Evolutionary conservation across 2,329 filamentous ascomycete genomes (phyloP).

Genomic region (Penicillium sp.): DNA sequence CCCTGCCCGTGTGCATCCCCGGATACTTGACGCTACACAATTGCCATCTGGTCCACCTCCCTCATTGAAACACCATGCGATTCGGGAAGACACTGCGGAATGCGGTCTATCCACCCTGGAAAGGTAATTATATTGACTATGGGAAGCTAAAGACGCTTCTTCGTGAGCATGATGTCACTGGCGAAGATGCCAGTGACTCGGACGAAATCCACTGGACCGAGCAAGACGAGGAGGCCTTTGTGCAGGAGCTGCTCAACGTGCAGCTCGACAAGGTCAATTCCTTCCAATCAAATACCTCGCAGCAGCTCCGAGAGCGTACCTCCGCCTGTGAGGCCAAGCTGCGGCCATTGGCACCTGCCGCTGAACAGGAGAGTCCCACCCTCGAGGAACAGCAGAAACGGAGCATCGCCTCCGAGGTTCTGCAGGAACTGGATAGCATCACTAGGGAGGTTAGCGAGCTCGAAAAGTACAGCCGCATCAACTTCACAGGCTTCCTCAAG

Average conservation of each 20-base stretch:
- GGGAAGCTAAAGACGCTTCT: slow-evolving; percentile 85
- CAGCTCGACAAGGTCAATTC: slow-evolving; percentile 92
- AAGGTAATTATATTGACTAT: slow-evolving; percentile 93
- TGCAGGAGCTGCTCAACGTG: slow-evolving; percentile 89
- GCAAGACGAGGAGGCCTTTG: slow-evolving; percentile 88
- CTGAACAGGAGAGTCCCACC: slow-evolving; percentile 34
- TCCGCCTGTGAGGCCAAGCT: slow-evolving; percentile 65
- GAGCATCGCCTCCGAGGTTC: slow-evolving; percentile 64
- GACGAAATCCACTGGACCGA: slow-evolving; percentile 75
- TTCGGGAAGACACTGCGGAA: slow-evolving; percentile 86
- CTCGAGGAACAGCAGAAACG: slow-evolving; percentile 44
- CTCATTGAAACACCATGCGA: slow-evolving; percentile 62
- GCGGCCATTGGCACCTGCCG: slow-evolving; percentile 53
- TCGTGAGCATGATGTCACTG: slow-evolving; percentile 65
- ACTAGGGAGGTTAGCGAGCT: slow-evolving; percentile 89
- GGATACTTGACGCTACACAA: slow-evolving; percentile 12
- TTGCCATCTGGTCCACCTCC: slow-evolving; percentile 10
- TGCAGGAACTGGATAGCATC: slow-evolving; percentile 78
- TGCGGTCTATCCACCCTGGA: slow-evolving; percentile 82
- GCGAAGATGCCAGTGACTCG: slow-evolving; percentile 49
- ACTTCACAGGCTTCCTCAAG: slow-evolving; percentile 97
- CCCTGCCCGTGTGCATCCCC: background rate
- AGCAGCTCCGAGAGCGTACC: slow-evolving; percentile 76
- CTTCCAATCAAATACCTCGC: slow-evolving; percentile 80
- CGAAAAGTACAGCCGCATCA: slow-evolving; percentile 91